Conservation (phyloP, 495 filamentous ascomycete genomes). For the Patellaria atrata region DNA sequence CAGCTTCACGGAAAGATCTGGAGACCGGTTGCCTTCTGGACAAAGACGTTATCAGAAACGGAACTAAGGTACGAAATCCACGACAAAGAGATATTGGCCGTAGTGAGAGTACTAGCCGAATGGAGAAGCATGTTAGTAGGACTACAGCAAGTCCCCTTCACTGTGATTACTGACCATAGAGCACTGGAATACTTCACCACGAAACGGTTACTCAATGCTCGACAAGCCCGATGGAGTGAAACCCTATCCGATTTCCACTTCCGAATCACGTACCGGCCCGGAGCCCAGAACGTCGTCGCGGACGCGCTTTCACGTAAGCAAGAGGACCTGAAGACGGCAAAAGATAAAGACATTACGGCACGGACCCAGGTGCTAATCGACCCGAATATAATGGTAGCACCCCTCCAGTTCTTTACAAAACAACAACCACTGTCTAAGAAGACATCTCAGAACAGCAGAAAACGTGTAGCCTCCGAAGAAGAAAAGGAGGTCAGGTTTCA, state of each 20-base stretch:
- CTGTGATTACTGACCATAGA: conserved; percentile 23
- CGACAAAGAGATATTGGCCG: conserved; percentile 29
- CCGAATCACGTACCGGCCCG: conserved; percentile 16
- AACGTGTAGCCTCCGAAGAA: too few relatives aligned
- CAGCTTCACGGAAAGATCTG: conserved; percentile 17
- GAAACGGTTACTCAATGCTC: conserved; percentile 11
- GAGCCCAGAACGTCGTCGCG: conserved; percentile 9
- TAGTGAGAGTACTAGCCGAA: conserved; percentile 23
- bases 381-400: too few relatives aligned
- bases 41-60: conserved; percentile 15
- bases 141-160: conserved; percentile 14
- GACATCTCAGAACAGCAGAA: too few relatives aligned
- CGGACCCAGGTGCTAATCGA: too few relatives aligned
- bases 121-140: conserved; percentile 21
- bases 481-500: too few relatives aligned
- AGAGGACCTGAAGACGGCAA: conserved; percentile 10
- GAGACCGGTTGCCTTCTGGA: conserved; percentile 22
- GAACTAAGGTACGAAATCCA: conserved; percentile 24
- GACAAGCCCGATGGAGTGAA: conserved; percentile 18
- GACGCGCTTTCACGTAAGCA: conserved; percentile 11
- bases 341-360: too few relatives aligned
- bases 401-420: too few relatives aligned
- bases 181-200: conserved; percentile 24
- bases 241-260: conserved; percentile 15
- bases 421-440: too few relatives aligned